Percentiles rank a stretch among this genome's conserved stretches.
Evolutionary conservation across 1,139 yeast species (phyloP).

Genomic region (Debaryomycetaceae sp.): DNA sequence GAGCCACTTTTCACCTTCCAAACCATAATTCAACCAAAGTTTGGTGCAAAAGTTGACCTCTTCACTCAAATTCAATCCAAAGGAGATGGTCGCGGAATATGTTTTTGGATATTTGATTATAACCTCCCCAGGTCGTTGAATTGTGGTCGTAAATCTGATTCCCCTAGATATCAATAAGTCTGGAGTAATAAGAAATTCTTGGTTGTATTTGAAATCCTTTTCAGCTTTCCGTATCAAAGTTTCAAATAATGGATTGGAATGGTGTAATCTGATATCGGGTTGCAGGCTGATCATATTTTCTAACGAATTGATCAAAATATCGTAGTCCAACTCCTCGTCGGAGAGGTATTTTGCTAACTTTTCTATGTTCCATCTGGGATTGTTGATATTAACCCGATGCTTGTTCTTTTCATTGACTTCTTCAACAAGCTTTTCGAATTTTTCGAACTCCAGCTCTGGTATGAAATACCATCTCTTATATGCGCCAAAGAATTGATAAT

Average conservation of each 20-base stretch:
- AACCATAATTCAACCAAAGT: constrained; percentile 54
- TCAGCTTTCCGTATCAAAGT: constrained; percentile 17
- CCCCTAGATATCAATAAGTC: constrained; percentile 42
- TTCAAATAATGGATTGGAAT: constrained; percentile 24
- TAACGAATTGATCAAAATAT: constrained; percentile 24
- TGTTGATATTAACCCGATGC: constrained; percentile 22
- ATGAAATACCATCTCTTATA: constrained; percentile 77
- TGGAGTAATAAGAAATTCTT: constrained; percentile 49
- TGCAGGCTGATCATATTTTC: constrained; percentile 29
- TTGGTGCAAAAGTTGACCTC: constrained; percentile 53
- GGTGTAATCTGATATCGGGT: constrained; percentile 21
- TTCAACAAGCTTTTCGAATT: constrained; percentile 50
- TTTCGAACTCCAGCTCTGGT: constrained; percentile 62
- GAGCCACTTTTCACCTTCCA: constrained; percentile 54
- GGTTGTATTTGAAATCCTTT: constrained; percentile 20
- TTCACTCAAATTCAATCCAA: constrained; percentile 57
- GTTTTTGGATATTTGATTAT: constrained; percentile 56
- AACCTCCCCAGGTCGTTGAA: constrained; percentile 61
- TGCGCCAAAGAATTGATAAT: constrained; percentile 70
- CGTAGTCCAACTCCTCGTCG: constrained; percentile 21
- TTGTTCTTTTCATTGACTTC: constrained; percentile 14
- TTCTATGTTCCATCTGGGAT: constrained; percentile 19
- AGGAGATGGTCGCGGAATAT: constrained; percentile 47
- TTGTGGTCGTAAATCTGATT: constrained; percentile 42
- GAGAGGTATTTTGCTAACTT: constrained; percentile 14